These are phyloP conservation scores for Borealophlyctis nickersoniae DNA, from an alignment of 192 early-diverging fungal species.

Conservation along the genomic window DNA sequence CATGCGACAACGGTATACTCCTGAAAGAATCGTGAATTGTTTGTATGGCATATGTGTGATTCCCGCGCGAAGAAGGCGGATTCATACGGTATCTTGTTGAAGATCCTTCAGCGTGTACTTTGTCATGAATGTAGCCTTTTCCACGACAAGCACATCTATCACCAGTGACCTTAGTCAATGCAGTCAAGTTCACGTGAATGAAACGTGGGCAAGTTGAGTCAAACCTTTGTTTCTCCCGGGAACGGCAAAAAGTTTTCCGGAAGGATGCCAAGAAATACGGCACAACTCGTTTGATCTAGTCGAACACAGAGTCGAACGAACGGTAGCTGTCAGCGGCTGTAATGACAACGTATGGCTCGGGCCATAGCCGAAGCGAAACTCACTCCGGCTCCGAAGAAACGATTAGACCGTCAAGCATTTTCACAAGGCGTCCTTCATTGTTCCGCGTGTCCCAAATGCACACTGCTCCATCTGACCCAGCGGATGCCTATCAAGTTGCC, in stretches of 20 bases:
- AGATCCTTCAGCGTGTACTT: too few species aligned
- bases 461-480: constrained; percentile 60
- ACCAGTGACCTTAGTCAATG: too few species aligned
- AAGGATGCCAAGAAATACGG: constrained; percentile 59
- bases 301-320: too few species aligned
- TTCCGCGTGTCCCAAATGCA: constrained; percentile 62
- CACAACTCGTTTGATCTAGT: constrained; percentile 33
- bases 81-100: too few species aligned
- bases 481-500: constrained; percentile 34
- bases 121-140: too few species aligned
- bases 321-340: too few species aligned
- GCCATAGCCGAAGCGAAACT: constrained; percentile 33
- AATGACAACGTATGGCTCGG: constrained; percentile 3
- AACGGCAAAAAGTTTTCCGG: constrained; percentile 56
- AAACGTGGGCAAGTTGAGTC: constrained; percentile 16
- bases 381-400: constrained; percentile 43
- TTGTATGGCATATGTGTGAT: too few species aligned
- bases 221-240: constrained; percentile 48
- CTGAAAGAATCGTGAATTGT: too few species aligned
- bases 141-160: too few species aligned
- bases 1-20: constrained; percentile 43
- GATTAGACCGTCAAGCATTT: constrained; percentile 33
- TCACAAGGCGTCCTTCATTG: constrained; percentile 39
- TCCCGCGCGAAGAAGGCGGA: too few species aligned
- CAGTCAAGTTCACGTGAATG: too few species aligned